Percentiles rank a stretch among this genome's conserved stretches.
Conservation (phyloP, 2,329 filamentous ascomycete species). For the Saccharata proteae region DNA sequence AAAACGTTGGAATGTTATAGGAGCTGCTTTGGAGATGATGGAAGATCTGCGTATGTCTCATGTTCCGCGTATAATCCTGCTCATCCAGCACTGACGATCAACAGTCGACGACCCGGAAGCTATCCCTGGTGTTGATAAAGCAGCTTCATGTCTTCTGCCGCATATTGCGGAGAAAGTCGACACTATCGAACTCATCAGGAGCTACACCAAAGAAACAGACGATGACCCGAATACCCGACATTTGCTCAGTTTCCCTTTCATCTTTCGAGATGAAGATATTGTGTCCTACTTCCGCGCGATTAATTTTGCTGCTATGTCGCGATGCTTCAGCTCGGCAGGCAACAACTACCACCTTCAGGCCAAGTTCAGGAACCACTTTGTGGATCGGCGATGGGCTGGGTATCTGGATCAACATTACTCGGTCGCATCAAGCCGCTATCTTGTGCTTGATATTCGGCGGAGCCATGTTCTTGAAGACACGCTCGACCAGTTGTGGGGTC, state of each 20-base stretch:
- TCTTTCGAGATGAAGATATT: slow-evolving; percentile 62
- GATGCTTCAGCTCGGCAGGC: slow-evolving; percentile 48
- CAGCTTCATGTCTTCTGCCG: slow-evolving; percentile 2
- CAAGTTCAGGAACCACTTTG: slow-evolving; percentile 5
- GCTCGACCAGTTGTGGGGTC: slow-evolving; percentile 80
- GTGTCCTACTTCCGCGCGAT: slow-evolving; percentile 79
- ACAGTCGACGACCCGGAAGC: too few species aligned
- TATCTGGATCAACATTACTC: slow-evolving; percentile 6
- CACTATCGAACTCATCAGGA: slow-evolving; percentile 39
- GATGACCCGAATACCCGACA: slow-evolving; percentile 54
- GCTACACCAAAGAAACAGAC: slow-evolving; percentile 52
- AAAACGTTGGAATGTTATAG: slow-evolving; percentile 56
- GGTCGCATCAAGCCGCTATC: slow-evolving; percentile 18
- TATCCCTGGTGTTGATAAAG: too few species aligned
- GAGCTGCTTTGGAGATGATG: slow-evolving; percentile 65
- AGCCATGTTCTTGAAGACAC: slow-evolving; percentile 29
- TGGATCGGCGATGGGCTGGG: slow-evolving; percentile 1
- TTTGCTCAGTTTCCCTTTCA: slow-evolving; percentile 66
- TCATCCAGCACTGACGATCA: too few species aligned
- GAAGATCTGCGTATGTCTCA: slow-evolving; percentile 53
- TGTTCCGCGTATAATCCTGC: too few species aligned
- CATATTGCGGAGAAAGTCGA: slow-evolving; percentile 51
- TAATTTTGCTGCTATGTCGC: slow-evolving; percentile 78
- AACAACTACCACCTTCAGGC: slow-evolving; percentile 16
- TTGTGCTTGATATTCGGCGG: slow-evolving; percentile 33